Evolutionary conservation across 2,329 filamentous ascomycete genomes (phyloP).

Genomic region (Xylariaceae sp.): DNA sequence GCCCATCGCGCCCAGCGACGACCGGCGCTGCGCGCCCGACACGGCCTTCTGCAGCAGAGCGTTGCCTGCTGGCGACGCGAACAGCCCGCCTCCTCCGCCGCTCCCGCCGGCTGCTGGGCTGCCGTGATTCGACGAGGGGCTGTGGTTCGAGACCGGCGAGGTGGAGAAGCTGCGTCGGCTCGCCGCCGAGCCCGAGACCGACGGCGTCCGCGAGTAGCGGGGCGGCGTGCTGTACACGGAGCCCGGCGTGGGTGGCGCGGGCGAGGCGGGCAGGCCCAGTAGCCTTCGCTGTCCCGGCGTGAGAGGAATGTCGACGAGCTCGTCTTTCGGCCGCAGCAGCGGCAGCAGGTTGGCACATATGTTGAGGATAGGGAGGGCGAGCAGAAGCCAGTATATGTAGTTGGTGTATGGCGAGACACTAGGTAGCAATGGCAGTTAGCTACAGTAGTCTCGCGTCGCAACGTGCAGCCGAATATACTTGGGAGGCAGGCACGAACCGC

Average conservation of each 20-base stretch:
- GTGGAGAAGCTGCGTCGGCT: conserved; percentile 49
- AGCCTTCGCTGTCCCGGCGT: conserved; percentile 82
- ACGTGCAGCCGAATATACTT: too few relatives aligned
- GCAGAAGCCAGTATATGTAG: conserved; percentile 39
- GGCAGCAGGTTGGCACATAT: conserved; percentile 65
- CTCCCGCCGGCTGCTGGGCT: conserved; percentile 25
- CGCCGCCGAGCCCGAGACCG: conserved; percentile 53
- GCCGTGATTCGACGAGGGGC: conserved; percentile 30
- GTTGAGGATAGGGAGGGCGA: conserved; percentile 60
- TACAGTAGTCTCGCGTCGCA: too few relatives aligned
- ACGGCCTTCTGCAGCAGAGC: conserved; percentile 63
- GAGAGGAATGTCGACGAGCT: conserved; percentile 81
- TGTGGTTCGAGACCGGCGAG: conserved; percentile 53
- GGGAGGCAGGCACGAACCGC: conserved; percentile 16
- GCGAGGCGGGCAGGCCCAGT: conserved; percentile 68
- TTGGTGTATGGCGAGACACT: too few relatives aligned
- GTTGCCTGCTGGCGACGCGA: conserved; percentile 41
- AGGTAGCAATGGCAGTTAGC: too few relatives aligned
- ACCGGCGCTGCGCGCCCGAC: conserved; percentile 44
- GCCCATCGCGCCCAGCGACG: conserved; percentile 53
- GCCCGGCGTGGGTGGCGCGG: conserved; percentile 55
- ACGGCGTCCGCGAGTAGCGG: conserved; percentile 71
- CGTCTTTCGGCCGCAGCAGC: conserved; percentile 63
- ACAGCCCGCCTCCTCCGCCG: conserved; percentile 4
- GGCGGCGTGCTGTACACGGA: conserved; percentile 79